Conservation (phyloP, 257 asterid genomes). For the Fraxinus quadrangulata region DNA sequence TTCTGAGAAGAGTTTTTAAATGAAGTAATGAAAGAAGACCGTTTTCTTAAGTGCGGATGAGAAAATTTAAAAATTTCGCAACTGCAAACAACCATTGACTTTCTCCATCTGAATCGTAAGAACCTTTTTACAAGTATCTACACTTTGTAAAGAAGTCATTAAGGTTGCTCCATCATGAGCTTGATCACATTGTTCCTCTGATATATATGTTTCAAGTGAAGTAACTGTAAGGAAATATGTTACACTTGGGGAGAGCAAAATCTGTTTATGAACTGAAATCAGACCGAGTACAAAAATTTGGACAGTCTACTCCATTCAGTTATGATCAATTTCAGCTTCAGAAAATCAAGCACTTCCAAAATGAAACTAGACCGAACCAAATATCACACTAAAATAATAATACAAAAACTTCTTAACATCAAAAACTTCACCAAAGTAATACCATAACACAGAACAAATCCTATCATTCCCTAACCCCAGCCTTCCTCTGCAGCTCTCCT, state of each 20-base stretch:
- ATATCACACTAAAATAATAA: neutral
- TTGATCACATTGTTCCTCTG: neutral
- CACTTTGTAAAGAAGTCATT: neutral
- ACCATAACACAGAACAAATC: neutral
- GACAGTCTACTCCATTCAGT: neutral
- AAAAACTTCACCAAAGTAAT: neutral
- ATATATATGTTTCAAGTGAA: neutral
- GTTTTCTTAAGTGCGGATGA: neutral
- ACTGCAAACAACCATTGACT: neutral
- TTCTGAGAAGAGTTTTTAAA: neutral
- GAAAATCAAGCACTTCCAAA: neutral
- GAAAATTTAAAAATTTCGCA: neutral
- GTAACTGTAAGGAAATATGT: neutral
- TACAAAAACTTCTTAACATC: neutral
- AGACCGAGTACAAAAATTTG: neutral
- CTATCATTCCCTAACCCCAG: neutral
- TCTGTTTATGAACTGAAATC: neutral
- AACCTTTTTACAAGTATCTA: neutral
- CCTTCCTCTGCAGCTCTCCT: neutral
- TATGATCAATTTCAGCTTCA: neutral
- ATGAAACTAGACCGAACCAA: neutral
- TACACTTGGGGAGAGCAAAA: neutral
- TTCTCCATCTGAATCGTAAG: neutral
- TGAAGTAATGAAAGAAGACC: neutral
- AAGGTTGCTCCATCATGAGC: conserved; percentile 1